Conservation (phyloP, 768 basidiomycete species). For the Mycena metata region DNA sequence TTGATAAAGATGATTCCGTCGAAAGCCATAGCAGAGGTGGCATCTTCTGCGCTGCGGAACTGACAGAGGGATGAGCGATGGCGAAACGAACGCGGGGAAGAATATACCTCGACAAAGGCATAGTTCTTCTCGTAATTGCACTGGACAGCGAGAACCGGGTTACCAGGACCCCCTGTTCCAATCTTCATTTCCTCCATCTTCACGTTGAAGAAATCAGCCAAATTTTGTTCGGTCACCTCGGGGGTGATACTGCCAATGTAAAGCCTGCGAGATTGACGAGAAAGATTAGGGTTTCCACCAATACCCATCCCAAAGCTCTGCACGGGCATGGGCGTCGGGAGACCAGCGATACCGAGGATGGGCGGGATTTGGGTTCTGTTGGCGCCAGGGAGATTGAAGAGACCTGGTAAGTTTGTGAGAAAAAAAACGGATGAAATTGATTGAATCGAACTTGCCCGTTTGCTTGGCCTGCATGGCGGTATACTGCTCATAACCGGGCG, state of each 20-base stretch:
- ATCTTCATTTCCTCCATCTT: slow-evolving; percentile 96
- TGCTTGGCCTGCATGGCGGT: slow-evolving; percentile 98
- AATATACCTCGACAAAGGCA: slow-evolving; percentile 92
- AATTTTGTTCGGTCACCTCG: slow-evolving; percentile 92
- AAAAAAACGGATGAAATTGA: not conserved
- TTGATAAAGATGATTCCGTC: slow-evolving; percentile 98
- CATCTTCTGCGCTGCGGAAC: slow-evolving; percentile 98
- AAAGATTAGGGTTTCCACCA: slow-evolving; percentile 88
- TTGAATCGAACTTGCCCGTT: slow-evolving; percentile 72
- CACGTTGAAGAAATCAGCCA: slow-evolving; percentile 94
- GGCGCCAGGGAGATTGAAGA: slow-evolving; percentile 96
- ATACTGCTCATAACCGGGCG: slow-evolving; percentile 95
- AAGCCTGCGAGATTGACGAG: slow-evolving; percentile 92
- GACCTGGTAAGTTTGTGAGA: slow-evolving; percentile 63
- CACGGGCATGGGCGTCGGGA: slow-evolving; percentile 87
- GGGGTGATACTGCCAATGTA: slow-evolving; percentile 98
- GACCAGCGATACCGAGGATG: slow-evolving; percentile 83
- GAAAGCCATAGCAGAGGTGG: slow-evolving; percentile 96
- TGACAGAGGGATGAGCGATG: slow-evolving; percentile 50
- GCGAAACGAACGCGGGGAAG: slow-evolving; percentile 1
- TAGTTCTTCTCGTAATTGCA: slow-evolving; percentile 99
- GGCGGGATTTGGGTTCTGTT: slow-evolving; percentile 91
- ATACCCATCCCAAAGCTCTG: slow-evolving; percentile 90
- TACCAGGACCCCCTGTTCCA: slow-evolving; percentile 86
- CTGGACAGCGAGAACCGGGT: slow-evolving; percentile 93